Conservation (phyloP, 306 rosid genomes). For the Acacia confusa region DNA sequence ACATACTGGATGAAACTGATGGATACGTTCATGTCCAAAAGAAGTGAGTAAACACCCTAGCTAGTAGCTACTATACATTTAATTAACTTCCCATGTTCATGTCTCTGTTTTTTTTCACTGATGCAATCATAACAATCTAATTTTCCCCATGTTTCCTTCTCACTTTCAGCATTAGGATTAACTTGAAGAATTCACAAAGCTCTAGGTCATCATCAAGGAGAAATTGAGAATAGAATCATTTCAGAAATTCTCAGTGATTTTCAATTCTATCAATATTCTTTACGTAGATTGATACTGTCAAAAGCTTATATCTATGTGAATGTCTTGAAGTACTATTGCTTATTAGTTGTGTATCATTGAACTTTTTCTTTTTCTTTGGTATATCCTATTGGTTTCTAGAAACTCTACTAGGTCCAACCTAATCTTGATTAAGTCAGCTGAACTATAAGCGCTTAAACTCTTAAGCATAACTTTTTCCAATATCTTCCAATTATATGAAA, state of each 20-base stretch:
- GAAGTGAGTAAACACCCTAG: constrained; percentile 46
- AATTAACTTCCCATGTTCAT: neutral
- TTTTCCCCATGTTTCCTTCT: neutral
- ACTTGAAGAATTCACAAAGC: constrained; percentile 46
- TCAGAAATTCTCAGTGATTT: constrained; percentile 28
- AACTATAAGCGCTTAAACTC: neutral
- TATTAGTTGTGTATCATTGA: neutral
- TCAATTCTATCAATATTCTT: neutral
- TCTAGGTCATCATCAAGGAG: constrained; percentile 53
- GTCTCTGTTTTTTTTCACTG: neutral
- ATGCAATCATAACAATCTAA: neutral
- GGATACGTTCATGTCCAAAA: constrained; percentile 57
- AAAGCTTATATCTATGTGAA: neutral
- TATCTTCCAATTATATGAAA: neutral
- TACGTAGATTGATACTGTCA: neutral
- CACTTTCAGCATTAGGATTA: constrained; percentile 58
- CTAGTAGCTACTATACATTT: neutral
- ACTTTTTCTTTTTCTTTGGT: neutral
- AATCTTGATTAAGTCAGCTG: neutral
- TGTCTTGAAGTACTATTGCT: neutral
- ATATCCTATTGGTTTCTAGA: neutral
- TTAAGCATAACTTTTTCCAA: neutral
- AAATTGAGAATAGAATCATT: constrained; percentile 32
- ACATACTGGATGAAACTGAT: constrained; percentile 86
- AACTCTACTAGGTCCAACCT: neutral